Conservation (phyloP, 2,329 filamentous ascomycete genomes). For the Pseudogymnoascus sp. region DNA sequence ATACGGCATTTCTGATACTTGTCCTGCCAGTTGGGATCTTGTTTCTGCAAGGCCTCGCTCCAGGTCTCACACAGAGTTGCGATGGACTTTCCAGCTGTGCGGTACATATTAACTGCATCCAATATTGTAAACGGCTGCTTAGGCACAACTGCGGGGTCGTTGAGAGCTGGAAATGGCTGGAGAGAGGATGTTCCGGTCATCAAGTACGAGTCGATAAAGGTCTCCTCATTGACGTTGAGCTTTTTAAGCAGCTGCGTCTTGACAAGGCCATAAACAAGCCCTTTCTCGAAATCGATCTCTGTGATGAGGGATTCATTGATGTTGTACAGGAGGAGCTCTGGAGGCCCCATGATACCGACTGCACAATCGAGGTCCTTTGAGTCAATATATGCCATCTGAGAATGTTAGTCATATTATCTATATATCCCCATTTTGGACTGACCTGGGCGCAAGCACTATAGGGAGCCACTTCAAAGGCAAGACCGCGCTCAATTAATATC, state of each 20-base stretch:
- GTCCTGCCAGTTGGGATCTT: constrained; percentile 69
- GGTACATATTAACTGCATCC: constrained; percentile 72
- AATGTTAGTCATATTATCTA: constrained; percentile 16
- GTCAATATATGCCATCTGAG: constrained; percentile 69
- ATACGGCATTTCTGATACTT: constrained; percentile 80
- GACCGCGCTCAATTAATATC: constrained; percentile 57
- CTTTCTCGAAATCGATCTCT: constrained; percentile 57
- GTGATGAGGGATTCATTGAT: constrained; percentile 65
- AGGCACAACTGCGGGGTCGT: constrained; percentile 46
- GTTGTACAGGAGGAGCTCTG: constrained; percentile 79
- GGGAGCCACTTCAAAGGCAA: constrained; percentile 76
- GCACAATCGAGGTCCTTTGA: constrained; percentile 58
- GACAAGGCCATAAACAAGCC: constrained; percentile 52
- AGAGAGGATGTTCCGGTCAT: constrained; percentile 78
- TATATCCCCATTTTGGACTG: constrained; percentile 23
- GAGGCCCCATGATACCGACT: constrained; percentile 73
- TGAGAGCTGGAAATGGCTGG: constrained; percentile 68
- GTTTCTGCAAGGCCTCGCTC: constrained; percentile 66
- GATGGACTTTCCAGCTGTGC: constrained; percentile 60
- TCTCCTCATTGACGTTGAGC: constrained; percentile 56
- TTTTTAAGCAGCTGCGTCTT: constrained; percentile 64
- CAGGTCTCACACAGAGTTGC: constrained; percentile 67
- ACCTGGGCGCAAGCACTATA: constrained; percentile 86
- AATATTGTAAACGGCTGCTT: constrained; percentile 51
- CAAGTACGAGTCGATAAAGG: constrained; percentile 76